Conservation (phyloP, 371 early-diverging fungal genomes). For the Zancudomyces culisetae region DNA sequence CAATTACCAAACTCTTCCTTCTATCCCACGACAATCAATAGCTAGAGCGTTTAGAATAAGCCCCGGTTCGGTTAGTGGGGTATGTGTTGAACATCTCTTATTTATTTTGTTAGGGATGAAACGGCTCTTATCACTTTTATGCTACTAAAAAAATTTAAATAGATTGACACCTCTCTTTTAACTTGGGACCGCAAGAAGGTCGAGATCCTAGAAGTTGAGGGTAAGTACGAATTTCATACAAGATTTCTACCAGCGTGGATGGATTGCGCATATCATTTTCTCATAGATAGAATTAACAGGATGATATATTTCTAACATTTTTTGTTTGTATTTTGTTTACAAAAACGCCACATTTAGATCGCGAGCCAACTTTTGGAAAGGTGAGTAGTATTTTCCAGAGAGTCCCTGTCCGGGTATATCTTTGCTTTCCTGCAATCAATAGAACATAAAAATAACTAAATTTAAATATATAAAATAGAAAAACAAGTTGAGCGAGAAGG, state of each 20-base stretch:
- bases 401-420: too few species aligned
- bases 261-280: too few species aligned
- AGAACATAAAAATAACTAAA: too few species aligned
- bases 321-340: too few species aligned
- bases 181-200: background rate
- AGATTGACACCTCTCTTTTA: background rate
- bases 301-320: too few species aligned
- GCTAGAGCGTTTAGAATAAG: conserved; percentile 3
- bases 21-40: conserved; percentile 3
- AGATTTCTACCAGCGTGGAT: too few species aligned
- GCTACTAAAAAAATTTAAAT: too few species aligned
- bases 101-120: background rate
- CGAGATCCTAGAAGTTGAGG: background rate
- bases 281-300: too few species aligned
- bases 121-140: background rate
- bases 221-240: background rate
- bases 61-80: conserved; percentile 1
- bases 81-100: background rate
- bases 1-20: background rate
- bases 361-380: too few species aligned
- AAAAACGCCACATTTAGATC: too few species aligned
- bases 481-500: background rate
- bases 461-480: background rate
- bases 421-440: too few species aligned
- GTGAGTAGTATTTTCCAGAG: too few species aligned